Evolutionary conservation across 1,284 basidiomycete genomes (phyloP).

Genomic region (Sphaerobolus stellatus): DNA sequence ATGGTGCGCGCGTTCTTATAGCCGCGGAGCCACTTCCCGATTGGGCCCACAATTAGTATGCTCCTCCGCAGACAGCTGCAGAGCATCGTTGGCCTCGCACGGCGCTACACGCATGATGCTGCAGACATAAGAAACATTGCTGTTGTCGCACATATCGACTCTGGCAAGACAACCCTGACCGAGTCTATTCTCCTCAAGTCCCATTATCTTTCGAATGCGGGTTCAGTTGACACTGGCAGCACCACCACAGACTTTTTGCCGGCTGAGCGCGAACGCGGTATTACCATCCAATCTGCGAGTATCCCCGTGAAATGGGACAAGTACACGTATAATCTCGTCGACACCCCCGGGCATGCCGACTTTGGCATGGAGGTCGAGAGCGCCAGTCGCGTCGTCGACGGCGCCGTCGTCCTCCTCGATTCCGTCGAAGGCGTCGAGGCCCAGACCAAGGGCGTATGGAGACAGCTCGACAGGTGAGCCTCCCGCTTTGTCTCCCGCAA

Average conservation of each 20-base stretch:
- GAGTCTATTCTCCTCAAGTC: conserved; percentile 83
- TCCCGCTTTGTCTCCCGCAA: conserved; percentile 22
- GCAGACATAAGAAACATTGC: conserved; percentile 70
- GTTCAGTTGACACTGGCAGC: conserved; percentile 85
- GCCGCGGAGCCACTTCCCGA: too few species aligned
- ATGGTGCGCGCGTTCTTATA: too few species aligned
- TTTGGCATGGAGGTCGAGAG: conserved; percentile 95
- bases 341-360: conserved; percentile 90
- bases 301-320: conserved; percentile 87
- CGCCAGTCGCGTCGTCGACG: conserved; percentile 86
- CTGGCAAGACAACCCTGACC: conserved; percentile 88
- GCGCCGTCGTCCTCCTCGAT: conserved; percentile 84
- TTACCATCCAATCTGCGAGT: conserved; percentile 90
- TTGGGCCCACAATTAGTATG: too few species aligned
- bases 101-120: too few species aligned
- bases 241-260: conserved; percentile 91
- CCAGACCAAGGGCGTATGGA: conserved; percentile 88
- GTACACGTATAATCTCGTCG: conserved; percentile 84
- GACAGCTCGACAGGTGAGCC: conserved; percentile 75
- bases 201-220: conserved; percentile 68
- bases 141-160: conserved; percentile 84
- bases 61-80: too few species aligned
- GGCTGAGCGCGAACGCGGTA: conserved; percentile 84
- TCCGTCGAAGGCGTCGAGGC: conserved; percentile 90
- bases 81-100: too few species aligned